Evolutionary conservation across 2,329 filamentous ascomycete species (phyloP), one percentile per base, ranked within the genome.

Genomic region (Sporothrix humicola): DNA sequence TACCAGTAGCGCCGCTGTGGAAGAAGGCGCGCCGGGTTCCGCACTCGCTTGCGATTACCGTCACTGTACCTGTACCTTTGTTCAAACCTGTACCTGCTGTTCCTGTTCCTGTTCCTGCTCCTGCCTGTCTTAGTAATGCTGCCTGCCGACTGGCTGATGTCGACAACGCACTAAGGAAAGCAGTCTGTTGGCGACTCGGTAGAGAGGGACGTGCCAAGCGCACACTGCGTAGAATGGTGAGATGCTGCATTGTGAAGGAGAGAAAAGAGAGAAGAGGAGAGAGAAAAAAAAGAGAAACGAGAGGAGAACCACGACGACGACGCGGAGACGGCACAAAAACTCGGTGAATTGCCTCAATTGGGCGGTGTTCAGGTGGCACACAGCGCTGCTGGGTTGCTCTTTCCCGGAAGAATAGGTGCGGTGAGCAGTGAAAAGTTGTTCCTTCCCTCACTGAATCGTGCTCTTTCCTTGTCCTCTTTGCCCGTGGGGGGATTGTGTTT

Each of bases 91-190:
- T 26, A 46, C 23, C 69, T 75, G 50, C 46, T 61, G 13, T 10
- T 54, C 58, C 20, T 6, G 50, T 17, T 58, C 65, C 48, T 46
- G 46, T 31, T 48, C 31, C 20, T 50, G 66, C 50, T 58, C 31
- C 42, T 68, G 61, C 17, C 31, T 46, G 23, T n/a, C 71, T 77
- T 75, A 76, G 73, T 76, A 77, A 76, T 75, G 26, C 59, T 46
- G 68, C 56, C 20, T 46, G 66, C 44, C 69, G 48, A 74, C 70
- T 72, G 73, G 74, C 70, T 48, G 59, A 54, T 15, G 56, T 54
- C 31, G 52, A 66, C 15, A 48, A 56, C 50, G 69, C 65, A 72
- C 75, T 75, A 75, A 66, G 66, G 23, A 68, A 58, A 26, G 42
- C 37, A 42, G 26, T 70, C 42, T 65, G 73, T 37, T 69, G 66